These are phyloP conservation scores for Parmelia sp. DNA, from an alignment of 495 filamentous ascomycete species.

Conservation along the genomic window DNA sequence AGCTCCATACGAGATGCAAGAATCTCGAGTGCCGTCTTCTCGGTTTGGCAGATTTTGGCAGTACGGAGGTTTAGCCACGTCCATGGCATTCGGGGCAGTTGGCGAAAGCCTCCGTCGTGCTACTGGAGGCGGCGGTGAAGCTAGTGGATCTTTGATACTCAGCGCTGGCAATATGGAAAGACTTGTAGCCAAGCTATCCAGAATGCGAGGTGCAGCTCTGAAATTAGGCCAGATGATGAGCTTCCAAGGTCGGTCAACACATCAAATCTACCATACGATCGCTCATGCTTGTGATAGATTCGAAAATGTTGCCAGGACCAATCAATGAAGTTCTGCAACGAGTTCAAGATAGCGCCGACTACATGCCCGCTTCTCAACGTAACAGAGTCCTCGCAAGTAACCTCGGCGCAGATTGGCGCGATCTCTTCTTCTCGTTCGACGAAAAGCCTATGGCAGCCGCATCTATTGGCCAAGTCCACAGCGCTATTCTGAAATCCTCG, in stretches of 20 bases:
- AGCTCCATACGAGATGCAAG: conserved; percentile 62
- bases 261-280: background rate
- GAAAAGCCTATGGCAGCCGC: conserved; percentile 92
- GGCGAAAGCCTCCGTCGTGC: conserved; percentile 73
- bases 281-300: conserved; percentile 46
- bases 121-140: conserved; percentile 45
- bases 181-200: conserved; percentile 82
- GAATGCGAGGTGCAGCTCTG: conserved; percentile 96
- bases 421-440: conserved; percentile 75
- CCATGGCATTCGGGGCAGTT: conserved; percentile 93
- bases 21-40: conserved; percentile 86
- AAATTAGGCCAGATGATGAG: conserved; percentile 97
- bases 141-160: conserved; percentile 73
- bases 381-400: conserved; percentile 72
- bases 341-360: conserved; percentile 94
- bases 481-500: conserved; percentile 69
- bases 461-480: conserved; percentile 96
- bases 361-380: conserved; percentile 92
- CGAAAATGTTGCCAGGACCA: conserved; percentile 84
- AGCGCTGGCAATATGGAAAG: conserved; percentile 85
- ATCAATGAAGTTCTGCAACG: conserved; percentile 84
- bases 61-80: conserved; percentile 84
- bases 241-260: conserved; percentile 62
- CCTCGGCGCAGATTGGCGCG: conserved; percentile 79
- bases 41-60: conserved; percentile 86